phyloP scores from a whole-genome alignment of 2,329 filamentous ascomycete genomes.

The Neurospora sp. region DNA sequence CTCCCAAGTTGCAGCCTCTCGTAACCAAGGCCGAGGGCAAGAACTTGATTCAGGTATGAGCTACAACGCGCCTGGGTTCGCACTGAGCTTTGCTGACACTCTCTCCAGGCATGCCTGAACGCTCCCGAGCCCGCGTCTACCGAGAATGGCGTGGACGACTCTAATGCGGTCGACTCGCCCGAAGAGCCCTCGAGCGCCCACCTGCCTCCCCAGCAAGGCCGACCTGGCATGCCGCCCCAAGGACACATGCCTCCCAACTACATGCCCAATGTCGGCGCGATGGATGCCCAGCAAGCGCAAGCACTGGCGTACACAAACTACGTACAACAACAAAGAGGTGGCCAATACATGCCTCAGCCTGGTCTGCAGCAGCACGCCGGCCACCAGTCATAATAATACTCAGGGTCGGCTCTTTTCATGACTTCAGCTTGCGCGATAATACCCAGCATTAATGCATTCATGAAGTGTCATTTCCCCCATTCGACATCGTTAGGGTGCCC shows the following conservation, averaged over 20 bases:
- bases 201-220: slow-evolving; percentile 54
- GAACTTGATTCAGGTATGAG: slow-evolving; percentile 93
- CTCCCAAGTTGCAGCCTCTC: slow-evolving; percentile 92
- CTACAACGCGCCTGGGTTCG: neutral
- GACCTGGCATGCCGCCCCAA: slow-evolving; percentile 53
- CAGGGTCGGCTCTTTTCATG: slow-evolving; percentile 18
- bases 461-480: slow-evolving; percentile 28
- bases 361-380: slow-evolving; percentile 76
- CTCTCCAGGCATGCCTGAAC: slow-evolving; percentile 77
- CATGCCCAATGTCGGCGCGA: slow-evolving; percentile 49
- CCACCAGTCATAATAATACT: slow-evolving; percentile 55
- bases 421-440: slow-evolving; percentile 37
- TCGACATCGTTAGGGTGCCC: slow-evolving; percentile 22
- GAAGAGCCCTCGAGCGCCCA: slow-evolving; percentile 76
- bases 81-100: slow-evolving; percentile 19
- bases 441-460: slow-evolving; percentile 49
- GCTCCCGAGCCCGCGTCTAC: slow-evolving; percentile 80
- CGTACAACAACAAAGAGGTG: slow-evolving; percentile 62
- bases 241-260: slow-evolving; percentile 55
- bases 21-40: slow-evolving; percentile 98
- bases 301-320: slow-evolving; percentile 78
- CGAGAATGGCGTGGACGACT: slow-evolving; percentile 71
- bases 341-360: slow-evolving; percentile 72
- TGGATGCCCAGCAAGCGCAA: slow-evolving; percentile 70
- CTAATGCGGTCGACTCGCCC: slow-evolving; percentile 74